Evolutionary conservation across 352 stramenopile species (phyloP).

Genomic region (Pythium sp.): DNA sequence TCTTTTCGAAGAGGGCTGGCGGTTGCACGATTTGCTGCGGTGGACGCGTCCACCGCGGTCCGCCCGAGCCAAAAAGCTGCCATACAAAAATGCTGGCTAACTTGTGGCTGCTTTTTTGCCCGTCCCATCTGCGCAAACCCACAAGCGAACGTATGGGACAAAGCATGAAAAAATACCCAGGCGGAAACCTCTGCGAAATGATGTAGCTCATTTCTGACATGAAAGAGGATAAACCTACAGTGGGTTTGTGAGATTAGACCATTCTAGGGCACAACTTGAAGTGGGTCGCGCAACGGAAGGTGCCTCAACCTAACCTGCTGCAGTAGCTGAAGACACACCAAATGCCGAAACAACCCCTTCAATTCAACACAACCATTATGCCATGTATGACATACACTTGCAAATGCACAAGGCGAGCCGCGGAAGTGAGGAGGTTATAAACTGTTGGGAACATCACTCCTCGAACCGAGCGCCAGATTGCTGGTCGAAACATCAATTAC

Average conservation of each 20-base stretch:
- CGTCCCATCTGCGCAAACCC: neutral
- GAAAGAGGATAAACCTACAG: neutral
- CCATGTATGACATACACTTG: too few species aligned
- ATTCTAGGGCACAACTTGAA: neutral
- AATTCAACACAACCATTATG: too few species aligned
- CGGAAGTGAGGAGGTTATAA: too few species aligned
- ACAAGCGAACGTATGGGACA: neutral
- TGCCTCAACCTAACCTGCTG: too few species aligned
- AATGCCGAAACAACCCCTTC: too few species aligned
- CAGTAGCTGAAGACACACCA: too few species aligned
- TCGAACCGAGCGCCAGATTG: too few species aligned
- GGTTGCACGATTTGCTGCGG: neutral
- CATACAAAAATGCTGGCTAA: neutral
- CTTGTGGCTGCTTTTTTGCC: neutral
- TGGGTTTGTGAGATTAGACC: neutral
- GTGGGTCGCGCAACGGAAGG: too few species aligned
- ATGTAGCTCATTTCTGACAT: conserved; percentile 1
- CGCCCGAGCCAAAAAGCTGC: neutral
- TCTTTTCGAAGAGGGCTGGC: neutral
- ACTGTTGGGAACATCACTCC: too few species aligned
- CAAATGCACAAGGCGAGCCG: too few species aligned
- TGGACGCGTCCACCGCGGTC: neutral
- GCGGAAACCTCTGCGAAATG: neutral
- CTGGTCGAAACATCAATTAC: too few species aligned
- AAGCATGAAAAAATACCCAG: neutral